Conservation (phyloP, 2,329 filamentous ascomycete species). For the Xylariaceae sp. region DNA sequence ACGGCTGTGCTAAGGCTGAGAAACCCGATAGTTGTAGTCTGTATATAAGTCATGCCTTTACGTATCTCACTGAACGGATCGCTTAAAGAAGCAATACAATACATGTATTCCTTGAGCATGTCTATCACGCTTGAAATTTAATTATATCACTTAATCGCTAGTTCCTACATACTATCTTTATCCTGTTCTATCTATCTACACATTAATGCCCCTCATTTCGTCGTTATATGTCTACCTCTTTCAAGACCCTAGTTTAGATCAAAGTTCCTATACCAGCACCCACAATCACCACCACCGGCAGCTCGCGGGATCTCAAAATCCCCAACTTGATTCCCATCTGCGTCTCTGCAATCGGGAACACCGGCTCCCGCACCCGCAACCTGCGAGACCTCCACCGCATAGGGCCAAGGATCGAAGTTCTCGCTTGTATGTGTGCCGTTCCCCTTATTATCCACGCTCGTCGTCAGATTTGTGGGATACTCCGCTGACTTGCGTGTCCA, state of each 20-base stretch:
- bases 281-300: conserved; percentile 43
- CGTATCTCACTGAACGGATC: too few relatives aligned
- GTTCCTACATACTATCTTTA: not conserved
- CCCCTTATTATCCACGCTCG: conserved; percentile 15
- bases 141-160: too few relatives aligned
- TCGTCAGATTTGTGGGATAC: conserved; percentile 37
- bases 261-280: conserved; percentile 49
- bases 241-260: conserved; percentile 26
- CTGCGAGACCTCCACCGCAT: conserved; percentile 62
- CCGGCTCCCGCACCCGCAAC: conserved; percentile 53
- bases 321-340: conserved; percentile 45
- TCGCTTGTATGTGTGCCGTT: conserved; percentile 15
- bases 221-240: too few relatives aligned
- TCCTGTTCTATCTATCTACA: not conserved
- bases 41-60: too few relatives aligned
- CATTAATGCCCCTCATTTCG: too few relatives aligned
- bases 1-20: too few relatives aligned
- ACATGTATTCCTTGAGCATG: too few relatives aligned
- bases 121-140: too few relatives aligned
- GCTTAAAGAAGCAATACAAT: too few relatives aligned
- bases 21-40: too few relatives aligned
- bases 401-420: conserved; percentile 60
- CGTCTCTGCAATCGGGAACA: conserved; percentile 61
- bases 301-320: conserved; percentile 43
- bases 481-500: conserved; percentile 58